Evolutionary conservation across 345 rosid genomes (phyloP).

Genomic region (Gossypium thurberi): DNA sequence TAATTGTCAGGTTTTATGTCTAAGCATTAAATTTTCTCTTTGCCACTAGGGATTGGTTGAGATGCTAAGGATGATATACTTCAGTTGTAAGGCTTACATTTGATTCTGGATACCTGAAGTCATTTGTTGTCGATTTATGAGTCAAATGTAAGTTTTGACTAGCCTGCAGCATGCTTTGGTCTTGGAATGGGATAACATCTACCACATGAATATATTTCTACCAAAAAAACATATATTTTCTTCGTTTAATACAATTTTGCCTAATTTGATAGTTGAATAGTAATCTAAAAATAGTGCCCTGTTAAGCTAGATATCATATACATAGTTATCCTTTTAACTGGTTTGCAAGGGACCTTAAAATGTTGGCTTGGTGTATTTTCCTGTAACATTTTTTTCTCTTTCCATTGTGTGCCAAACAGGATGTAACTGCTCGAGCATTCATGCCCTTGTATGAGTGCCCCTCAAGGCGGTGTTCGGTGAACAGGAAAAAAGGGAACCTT

Average conservation of each 20-base stretch:
- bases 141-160: too few relatives aligned
- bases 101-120: too few relatives aligned
- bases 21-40: slow-evolving; percentile 4
- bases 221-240: too few relatives aligned
- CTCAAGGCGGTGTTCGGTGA: slow-evolving; percentile 54
- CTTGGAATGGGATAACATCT: not conserved
- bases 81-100: not conserved
- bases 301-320: not conserved
- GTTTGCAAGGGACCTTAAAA: not conserved
- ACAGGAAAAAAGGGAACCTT: slow-evolving; percentile 69
- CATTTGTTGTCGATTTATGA: too few relatives aligned
- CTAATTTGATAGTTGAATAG: not conserved
- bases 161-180: not conserved
- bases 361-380: not conserved
- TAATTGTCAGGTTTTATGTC: not conserved
- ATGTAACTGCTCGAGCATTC: slow-evolving; percentile 87
- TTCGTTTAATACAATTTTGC: not conserved
- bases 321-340: not conserved
- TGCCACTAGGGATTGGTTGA: not conserved
- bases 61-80: not conserved
- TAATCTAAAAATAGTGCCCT: not conserved
- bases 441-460: slow-evolving; percentile 95
- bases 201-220: not conserved
- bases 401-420: slow-evolving; percentile 38
- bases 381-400: slow-evolving; percentile 1